Evolutionary conservation across 768 basidiomycete species (phyloP), one percentile per base, ranked within the genome.

Genomic region (Xerocomellus dryophilus): DNA sequence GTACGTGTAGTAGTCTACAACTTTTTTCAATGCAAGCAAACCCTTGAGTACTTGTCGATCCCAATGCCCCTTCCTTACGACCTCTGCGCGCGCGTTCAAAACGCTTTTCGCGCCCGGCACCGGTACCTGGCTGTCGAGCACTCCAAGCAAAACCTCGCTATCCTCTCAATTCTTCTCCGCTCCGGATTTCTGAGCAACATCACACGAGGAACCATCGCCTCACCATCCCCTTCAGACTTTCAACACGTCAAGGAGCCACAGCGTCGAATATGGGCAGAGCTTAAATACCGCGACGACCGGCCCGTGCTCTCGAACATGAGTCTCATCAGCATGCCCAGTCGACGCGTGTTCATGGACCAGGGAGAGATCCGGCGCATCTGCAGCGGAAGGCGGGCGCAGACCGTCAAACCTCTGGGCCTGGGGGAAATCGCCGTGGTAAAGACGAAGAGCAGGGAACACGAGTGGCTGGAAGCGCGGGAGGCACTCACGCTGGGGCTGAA

Each of bases 391-490:
- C 76, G 93, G 53, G 90, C 87, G 8, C 84, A 90, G 67, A 85
- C 82, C 10, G 80, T 97, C 12, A 83, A 83, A 55, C 93, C 95
- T 0, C 75, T 98, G 50, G 86, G 88, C 0, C 82, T 98, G 78
- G 95, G 97, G 17, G 97, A 99, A 75, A 83, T 98, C 59, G 89
- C 90, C 20, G 82, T 98, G 10, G 83, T 99, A 17, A 80, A 76
- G 71, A 93, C 88, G 46, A 78, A 77, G 60, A 79, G 77, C 62
- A 82, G 74, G 73, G 84, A 88, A 66, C 75, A 88, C 56, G 85
- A 88, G 66, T 98, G 90, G 85, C 60, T 97, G 63, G 96, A 99
- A 69, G 95, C 93, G 7, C 78, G 95, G 69, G 95, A 99, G 71
- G 96, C 96, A 6, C 70, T 96, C 64, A 76, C 83, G 69, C 67